Percentiles rank a stretch among this genome's conserved stretches.
These are phyloP conservation scores for Fraxinus sp. DNA, from an alignment of 305 asterid genomes.

Conservation along the genomic window DNA sequence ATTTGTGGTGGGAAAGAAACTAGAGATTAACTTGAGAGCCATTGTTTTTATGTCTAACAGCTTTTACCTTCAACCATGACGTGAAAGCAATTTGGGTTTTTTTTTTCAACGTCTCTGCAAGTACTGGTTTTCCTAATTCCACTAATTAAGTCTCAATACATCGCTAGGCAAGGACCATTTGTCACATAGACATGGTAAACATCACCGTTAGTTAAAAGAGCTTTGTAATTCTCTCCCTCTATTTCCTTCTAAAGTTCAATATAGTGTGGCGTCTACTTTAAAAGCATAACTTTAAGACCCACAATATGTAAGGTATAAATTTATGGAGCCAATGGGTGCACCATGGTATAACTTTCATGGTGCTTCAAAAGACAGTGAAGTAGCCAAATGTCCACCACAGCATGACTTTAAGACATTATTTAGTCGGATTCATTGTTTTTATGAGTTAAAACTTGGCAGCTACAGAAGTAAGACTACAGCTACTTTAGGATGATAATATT, in stretches of 20 bases:
- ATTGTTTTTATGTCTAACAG: background rate
- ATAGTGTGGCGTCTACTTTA: background rate
- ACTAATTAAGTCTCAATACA: background rate
- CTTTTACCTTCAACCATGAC: background rate
- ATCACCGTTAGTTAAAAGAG: background rate
- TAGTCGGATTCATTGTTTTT: background rate
- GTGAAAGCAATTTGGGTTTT: background rate
- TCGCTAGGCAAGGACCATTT: background rate
- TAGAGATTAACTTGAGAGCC: background rate
- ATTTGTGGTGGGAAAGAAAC: background rate
- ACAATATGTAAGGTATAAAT: background rate
- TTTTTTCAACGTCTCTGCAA: background rate
- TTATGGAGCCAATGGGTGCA: background rate
- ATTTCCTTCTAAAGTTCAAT: background rate
- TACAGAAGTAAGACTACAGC: background rate
- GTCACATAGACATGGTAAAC: background rate
- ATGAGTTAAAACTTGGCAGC: background rate
- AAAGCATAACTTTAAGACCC: background rate
- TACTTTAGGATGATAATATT: background rate
- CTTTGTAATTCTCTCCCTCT: background rate
- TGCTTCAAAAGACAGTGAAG: background rate
- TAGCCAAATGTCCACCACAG: background rate
- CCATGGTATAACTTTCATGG: background rate
- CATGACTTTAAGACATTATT: background rate
- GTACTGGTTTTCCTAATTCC: background rate